phyloP scores from a whole-genome alignment of 495 filamentous ascomycete genomes.

The Cercophora scortea region DNA sequence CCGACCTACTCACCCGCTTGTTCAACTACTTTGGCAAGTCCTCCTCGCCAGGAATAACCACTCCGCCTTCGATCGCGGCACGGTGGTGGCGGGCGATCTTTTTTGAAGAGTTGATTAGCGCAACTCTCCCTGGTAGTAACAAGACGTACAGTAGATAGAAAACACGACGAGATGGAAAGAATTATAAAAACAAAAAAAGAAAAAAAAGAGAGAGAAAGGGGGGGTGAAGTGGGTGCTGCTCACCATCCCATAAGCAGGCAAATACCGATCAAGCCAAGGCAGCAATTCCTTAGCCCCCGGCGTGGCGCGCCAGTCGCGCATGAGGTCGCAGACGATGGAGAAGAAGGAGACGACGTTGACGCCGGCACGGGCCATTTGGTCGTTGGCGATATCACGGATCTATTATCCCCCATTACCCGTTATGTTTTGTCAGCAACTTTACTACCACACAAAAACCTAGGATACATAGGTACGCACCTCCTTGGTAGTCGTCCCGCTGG shows the following conservation, averaged over 20 bases:
- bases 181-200: too few relatives aligned
- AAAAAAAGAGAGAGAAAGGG: too few relatives aligned
- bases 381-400: conserved; percentile 52
- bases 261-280: conserved; percentile 56
- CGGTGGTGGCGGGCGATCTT: conserved; percentile 34
- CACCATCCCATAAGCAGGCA: conserved; percentile 34
- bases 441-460: too few relatives aligned
- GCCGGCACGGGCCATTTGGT: conserved; percentile 57
- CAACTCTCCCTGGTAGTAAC: too few relatives aligned
- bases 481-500: conserved; percentile 48
- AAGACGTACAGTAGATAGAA: too few relatives aligned
- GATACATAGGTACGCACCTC: conserved; percentile 12
- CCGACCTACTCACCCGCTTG: too few relatives aligned
- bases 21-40: background rate
- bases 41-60: conserved; percentile 35
- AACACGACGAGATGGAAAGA: too few relatives aligned
- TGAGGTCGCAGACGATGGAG: conserved; percentile 61
- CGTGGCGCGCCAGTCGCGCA: conserved; percentile 68
- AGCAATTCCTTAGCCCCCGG: conserved; percentile 57
- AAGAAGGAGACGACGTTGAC: conserved; percentile 61
- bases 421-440: too few relatives aligned
- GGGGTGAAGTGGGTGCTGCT: too few relatives aligned
- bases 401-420: too few relatives aligned
- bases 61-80: conserved; percentile 34
- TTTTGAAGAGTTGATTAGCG: too few relatives aligned